A percentile compares a stretch with the other conserved stretches of the same genome.
phyloP scores from a whole-genome alignment of 2,329 filamentous ascomycete species.

The Xylariaceae sp. region DNA sequence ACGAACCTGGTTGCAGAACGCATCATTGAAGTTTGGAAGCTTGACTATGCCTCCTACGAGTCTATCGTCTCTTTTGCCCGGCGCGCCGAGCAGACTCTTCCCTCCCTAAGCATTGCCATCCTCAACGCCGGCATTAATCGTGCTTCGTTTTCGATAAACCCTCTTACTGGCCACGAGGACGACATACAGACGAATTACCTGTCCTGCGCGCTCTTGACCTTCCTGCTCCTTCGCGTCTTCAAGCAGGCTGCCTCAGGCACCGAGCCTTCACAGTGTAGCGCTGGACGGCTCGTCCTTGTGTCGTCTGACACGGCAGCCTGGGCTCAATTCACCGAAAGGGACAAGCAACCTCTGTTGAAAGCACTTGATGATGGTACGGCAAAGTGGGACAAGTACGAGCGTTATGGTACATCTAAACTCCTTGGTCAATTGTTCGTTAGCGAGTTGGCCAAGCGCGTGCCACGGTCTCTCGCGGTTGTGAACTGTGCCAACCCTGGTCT shows the following conservation, averaged over 20 bases:
- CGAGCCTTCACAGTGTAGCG: not conserved
- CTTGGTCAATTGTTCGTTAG: conserved; percentile 29
- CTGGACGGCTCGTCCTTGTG: conserved; percentile 22
- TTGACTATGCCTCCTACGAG: conserved; percentile 39
- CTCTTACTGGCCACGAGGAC: conserved; percentile 37
- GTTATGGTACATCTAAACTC: conserved; percentile 24
- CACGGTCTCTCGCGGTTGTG: conserved; percentile 11
- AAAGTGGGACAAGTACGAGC: conserved; percentile 14
- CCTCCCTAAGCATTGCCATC: conserved; percentile 38
- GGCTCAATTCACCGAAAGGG: conserved; percentile 16
- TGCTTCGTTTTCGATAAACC: conserved; percentile 17
- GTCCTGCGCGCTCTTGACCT: conserved; percentile 44
- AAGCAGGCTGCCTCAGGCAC: conserved; percentile 20
- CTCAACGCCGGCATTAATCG: conserved; percentile 31
- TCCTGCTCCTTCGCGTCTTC: conserved; percentile 46
- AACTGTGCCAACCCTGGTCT: conserved; percentile 14
- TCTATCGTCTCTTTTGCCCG: conserved; percentile 38
- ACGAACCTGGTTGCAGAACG: no score
- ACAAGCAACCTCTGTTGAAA: conserved; percentile 8
- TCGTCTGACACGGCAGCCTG: conserved; percentile 25
- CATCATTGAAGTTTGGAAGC: conserved; percentile 38
- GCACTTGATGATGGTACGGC: conserved; percentile 8
- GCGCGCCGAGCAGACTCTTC: conserved; percentile 30
- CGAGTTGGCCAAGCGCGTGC: conserved; percentile 26
- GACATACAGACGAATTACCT: conserved; percentile 51